These are phyloP conservation scores for Aphanomyces cochlioides DNA, from an alignment of 352 stramenopile species.

Conservation along the genomic window DNA sequence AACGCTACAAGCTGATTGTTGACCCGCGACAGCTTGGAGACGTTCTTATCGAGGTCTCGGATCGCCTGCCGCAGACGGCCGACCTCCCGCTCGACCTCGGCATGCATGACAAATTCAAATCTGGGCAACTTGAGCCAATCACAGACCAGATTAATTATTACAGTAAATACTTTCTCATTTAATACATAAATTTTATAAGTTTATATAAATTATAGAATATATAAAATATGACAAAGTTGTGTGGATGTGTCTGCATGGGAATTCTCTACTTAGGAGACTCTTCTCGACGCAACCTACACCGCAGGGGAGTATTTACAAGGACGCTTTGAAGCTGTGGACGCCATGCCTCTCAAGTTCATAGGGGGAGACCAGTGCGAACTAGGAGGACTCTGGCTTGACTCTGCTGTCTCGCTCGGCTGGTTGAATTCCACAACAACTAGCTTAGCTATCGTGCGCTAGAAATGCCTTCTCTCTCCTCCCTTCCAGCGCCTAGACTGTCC, in stretches of 20 bases:
- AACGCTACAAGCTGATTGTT: constrained; percentile 73
- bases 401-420: no score
- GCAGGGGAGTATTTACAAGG: no score
- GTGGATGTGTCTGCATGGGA: background rate
- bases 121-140: background rate
- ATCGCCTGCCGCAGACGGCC: constrained; percentile 59
- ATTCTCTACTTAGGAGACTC: no score
- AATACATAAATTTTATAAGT: background rate
- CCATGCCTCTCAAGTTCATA: no score
- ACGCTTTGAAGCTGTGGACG: no score
- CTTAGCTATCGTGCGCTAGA: no score
- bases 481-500: no score
- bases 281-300: no score
- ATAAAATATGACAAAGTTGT: background rate
- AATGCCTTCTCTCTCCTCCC: no score
- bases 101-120: constrained; percentile 26
- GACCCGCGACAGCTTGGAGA: constrained; percentile 57
- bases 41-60: constrained; percentile 59
- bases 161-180: background rate
- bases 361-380: no score
- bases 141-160: background rate
- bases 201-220: background rate
- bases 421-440: no score
- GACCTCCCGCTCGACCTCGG: constrained; percentile 33
- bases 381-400: no score